A percentile compares a stretch with the other conserved stretches of the same genome.
Conservation (phyloP, 345 rosid genomes). For the Eucalyptus tenuipes region DNA sequence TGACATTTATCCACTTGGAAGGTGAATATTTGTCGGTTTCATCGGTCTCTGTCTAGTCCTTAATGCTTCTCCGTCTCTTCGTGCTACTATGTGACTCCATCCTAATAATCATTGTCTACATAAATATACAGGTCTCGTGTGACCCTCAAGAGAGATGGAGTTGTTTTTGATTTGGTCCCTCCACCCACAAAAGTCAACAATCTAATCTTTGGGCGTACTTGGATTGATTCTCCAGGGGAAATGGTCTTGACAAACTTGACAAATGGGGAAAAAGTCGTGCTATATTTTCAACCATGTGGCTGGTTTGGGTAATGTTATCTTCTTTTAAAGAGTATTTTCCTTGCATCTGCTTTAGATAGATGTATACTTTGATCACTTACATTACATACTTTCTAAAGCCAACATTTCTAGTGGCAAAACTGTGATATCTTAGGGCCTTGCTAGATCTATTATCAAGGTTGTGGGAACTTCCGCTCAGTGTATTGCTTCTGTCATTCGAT, state of each 20-base stretch:
- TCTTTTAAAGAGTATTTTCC: neutral
- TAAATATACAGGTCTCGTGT: slow-evolving; percentile 41
- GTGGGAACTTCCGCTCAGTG: neutral
- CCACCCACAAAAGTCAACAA: slow-evolving; percentile 69
- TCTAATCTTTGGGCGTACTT: slow-evolving; percentile 68
- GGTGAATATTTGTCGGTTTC: slow-evolving; percentile 13
- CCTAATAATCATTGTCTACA: neutral
- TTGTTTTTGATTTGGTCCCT: slow-evolving; percentile 61
- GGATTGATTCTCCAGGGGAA: slow-evolving; percentile 75
- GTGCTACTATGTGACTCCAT: neutral
- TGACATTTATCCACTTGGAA: slow-evolving; percentile 66
- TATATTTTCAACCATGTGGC: slow-evolving; percentile 72
- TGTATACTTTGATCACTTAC: neutral
- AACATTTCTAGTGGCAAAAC: neutral
- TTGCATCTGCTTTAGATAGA: neutral
- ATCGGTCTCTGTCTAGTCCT: neutral
- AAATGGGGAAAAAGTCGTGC: slow-evolving; percentile 65
- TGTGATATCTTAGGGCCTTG: neutral
- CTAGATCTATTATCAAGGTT: neutral
- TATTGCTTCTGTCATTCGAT: neutral
- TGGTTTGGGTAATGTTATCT: slow-evolving; percentile 61
- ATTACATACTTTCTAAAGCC: neutral
- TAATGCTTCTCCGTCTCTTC: neutral
- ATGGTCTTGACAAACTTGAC: slow-evolving; percentile 66
- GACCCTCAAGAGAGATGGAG: slow-evolving; percentile 56